Conservation (phyloP, 164 flowering plant genomes). For the Vitis rotundifolia region DNA sequence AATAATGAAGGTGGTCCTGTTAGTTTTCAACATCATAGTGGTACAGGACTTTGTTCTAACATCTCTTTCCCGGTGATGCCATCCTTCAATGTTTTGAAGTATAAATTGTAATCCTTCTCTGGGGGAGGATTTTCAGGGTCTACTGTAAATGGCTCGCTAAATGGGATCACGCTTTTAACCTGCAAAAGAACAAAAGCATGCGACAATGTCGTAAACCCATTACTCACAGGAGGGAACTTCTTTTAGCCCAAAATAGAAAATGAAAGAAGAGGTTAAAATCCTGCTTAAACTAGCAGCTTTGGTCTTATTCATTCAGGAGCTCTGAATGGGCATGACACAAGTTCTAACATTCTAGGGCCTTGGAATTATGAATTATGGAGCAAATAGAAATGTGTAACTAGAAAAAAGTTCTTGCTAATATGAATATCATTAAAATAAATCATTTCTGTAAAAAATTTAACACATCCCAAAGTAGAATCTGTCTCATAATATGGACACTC, state of each 20-base stretch:
- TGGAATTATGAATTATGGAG: no score
- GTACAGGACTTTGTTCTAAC: slow-evolving; percentile 49
- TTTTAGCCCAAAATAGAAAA: not conserved
- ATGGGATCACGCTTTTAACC: slow-evolving; percentile 91
- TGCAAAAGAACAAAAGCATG: slow-evolving; percentile 27
- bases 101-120: slow-evolving; percentile 79
- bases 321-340: no score
- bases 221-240: no score
- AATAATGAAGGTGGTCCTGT: not conserved
- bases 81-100: slow-evolving; percentile 78
- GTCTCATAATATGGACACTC: no score
- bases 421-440: no score
- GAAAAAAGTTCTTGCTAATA: no score
- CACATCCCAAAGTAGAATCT: no score
- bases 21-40: slow-evolving; percentile 38
- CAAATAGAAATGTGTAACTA: no score
- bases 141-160: slow-evolving; percentile 79
- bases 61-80: slow-evolving; percentile 93
- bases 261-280: no score
- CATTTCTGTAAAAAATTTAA: no score
- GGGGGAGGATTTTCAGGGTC: slow-evolving; percentile 95
- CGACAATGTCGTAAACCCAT: not conserved
- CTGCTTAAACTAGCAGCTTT: not conserved
- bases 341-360: no score
- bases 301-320: no score